Evolutionary conservation across 306 rosid genomes (phyloP).

Genomic region (Vigna angularis): DNA sequence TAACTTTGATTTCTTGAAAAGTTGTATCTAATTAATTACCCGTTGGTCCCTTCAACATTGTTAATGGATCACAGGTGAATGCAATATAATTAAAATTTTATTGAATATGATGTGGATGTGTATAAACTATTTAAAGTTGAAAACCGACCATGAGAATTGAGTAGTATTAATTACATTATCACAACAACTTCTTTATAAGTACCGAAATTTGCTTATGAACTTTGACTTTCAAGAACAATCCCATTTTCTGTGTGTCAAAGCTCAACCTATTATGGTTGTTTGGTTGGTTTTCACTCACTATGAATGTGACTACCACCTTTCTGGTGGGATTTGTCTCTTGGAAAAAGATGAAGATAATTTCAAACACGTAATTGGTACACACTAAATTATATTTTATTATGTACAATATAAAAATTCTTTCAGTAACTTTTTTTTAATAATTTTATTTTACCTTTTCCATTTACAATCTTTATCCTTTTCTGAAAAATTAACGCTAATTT

Average conservation of each 20-base stretch:
- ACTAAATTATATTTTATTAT: not conserved
- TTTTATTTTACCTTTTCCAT: too few species aligned
- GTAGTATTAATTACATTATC: constrained; percentile 8
- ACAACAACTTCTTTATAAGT: not conserved
- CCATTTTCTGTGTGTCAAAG: constrained; percentile 31
- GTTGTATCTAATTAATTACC: constrained; percentile 16
- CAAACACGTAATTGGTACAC: constrained; percentile 26
- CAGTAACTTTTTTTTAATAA: too few species aligned
- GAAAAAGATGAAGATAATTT: constrained; percentile 28
- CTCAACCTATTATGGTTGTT: constrained; percentile 31
- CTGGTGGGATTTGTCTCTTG: constrained; percentile 42
- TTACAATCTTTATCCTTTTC: too few species aligned
- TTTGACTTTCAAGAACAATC: constrained; percentile 37
- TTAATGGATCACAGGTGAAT: constrained; percentile 26
- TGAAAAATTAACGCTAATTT: too few species aligned
- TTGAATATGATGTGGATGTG: not conserved
- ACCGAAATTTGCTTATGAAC: not conserved
- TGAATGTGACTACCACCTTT: constrained; percentile 41
- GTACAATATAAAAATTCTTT: not conserved
- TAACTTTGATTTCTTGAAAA: constrained; percentile 2
- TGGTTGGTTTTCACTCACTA: constrained; percentile 52
- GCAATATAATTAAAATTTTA: constrained; percentile 2
- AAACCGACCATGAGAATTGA: constrained; percentile 40
- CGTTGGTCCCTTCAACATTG: not conserved
- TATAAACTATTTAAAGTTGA: constrained; percentile 12